phyloP scores from a whole-genome alignment of 2,329 filamentous ascomycete species.

The Endocalyx cinctus region DNA sequence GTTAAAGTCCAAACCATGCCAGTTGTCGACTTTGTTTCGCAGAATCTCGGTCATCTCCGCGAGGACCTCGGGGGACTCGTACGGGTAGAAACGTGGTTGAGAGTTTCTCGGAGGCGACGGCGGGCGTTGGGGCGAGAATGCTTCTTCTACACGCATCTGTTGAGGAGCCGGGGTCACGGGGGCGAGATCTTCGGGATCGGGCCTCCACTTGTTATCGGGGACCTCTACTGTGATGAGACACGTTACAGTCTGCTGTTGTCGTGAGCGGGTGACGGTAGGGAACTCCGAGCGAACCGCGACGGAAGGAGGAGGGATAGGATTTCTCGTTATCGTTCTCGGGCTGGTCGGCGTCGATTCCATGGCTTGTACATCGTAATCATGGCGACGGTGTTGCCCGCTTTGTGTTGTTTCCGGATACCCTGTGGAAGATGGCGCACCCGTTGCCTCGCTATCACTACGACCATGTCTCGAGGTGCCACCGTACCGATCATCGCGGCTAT shows the following conservation, averaged over 20 bases:
- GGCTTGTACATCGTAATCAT: conserved; percentile 93
- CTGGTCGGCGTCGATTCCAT: conserved; percentile 84
- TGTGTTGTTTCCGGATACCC: conserved; percentile 77
- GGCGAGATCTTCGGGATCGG: conserved; percentile 76
- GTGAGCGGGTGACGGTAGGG: conserved; percentile 84
- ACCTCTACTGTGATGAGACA: conserved; percentile 94
- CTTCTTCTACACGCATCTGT: conserved; percentile 48
- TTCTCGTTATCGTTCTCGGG: conserved; percentile 67
- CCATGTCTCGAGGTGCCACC: conserved; percentile 50
- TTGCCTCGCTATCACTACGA: conserved; percentile 75
- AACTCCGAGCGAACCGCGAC: conserved; percentile 98
- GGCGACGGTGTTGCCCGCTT: conserved; percentile 65
- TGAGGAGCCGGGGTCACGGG: conserved; percentile 39
- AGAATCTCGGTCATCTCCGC: conserved; percentile 84
- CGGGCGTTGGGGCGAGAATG: conserved; percentile 44
- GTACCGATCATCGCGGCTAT: conserved; percentile 40
- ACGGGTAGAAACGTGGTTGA: conserved; percentile 58
- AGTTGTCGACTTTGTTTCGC: conserved; percentile 88
- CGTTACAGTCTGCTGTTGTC: conserved; percentile 90
- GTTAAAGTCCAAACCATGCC: conserved; percentile 92
- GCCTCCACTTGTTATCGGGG: conserved; percentile 83
- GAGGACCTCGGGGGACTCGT: conserved; percentile 71
- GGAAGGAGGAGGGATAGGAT: conserved; percentile 82
- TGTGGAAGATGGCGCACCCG: conserved; percentile 67
- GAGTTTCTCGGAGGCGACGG: conserved; percentile 56